Base-by-base conservation (phyloP, 2,329 filamentous ascomycete species). In the Periconia macrospinosa region DNA sequence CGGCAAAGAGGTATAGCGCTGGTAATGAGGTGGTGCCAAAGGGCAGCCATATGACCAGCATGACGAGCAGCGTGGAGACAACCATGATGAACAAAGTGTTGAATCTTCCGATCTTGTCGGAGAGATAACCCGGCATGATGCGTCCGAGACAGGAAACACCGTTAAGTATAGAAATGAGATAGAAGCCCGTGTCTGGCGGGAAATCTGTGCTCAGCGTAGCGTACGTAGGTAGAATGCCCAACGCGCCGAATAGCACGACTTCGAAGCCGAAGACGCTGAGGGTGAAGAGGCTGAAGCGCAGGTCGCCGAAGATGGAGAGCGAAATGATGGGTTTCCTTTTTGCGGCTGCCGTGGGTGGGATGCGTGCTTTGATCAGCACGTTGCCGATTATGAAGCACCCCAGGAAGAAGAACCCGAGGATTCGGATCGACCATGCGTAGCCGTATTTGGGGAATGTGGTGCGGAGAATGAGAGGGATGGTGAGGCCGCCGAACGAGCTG, bases 181-280 rank as follows among this genome's bases (percentile, higher is more conserved):
- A 70, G 53, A 69, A 73, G 3, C 70, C 68, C 2, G 70, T 72
- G 17, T 68, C 63, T 1, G 67, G 47, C 8, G 68, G 59, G 43
- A 70, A 74, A n/a, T 62, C 41, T 2, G 68, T 69, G 41, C 68
- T 69, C 52, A 76, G 65, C 1, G 74, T 73, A 17, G 72, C 67
- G 44, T 76, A 78, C n/a, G 75, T 77, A 10, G 75, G 67, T 1
- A 76, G 65, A 2, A 71, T 70, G 20, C 74, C 75, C 30, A 76
- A 47, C 7, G 58, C 63, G 17, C 69, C 72, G 59, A 79, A 79
- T 5, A 79, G 75, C 2, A 76, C 56, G 20, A 73, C 55, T 37
- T 74, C 71, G 45, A 73, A 71, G 0, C 70, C 68, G 47, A 74
- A 73, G 1, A 74, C 68, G 30, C 56, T 65, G 43, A 72, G 54